A percentile compares a stretch with the other conserved stretches of the same genome.
Evolutionary conservation across 2,329 filamentous ascomycete genomes (phyloP).

Genomic region (Westerdykella aurantiaca): DNA sequence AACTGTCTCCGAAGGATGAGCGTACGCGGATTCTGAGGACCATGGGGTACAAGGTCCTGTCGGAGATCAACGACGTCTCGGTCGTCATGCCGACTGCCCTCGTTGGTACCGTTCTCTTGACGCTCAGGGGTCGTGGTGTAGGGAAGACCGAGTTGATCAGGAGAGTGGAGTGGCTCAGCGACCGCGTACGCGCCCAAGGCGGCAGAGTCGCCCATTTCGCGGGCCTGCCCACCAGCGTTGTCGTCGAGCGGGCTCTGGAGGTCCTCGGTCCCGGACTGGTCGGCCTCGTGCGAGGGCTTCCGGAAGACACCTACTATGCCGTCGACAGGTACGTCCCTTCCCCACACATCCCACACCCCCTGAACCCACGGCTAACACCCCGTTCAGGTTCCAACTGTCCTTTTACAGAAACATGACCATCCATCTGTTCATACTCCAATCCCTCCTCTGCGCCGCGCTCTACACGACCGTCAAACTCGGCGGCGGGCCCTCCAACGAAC

Average conservation of each 20-base stretch:
- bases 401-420: constrained; percentile 99
- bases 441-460: constrained; percentile 81
- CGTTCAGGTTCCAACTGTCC: constrained; percentile 71
- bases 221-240: constrained; percentile 67
- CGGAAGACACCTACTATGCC: constrained; percentile 89
- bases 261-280: constrained; percentile 88
- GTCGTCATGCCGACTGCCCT: constrained; percentile 98
- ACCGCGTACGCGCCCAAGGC: constrained; percentile 75
- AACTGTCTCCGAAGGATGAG: constrained; percentile 37
- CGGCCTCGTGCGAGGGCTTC: constrained; percentile 68
- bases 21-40: constrained; percentile 73
- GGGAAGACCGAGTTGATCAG: constrained; percentile 80
- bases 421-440: constrained; percentile 91
- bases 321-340: constrained; percentile 59
- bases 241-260: constrained; percentile 84
- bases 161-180: constrained; percentile 83
- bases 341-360: not conserved
- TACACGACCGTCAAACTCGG: constrained; percentile 88
- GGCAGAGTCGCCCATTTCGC: constrained; percentile 93
- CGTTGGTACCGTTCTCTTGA: constrained; percentile 88
- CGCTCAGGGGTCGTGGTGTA: constrained; percentile 83
- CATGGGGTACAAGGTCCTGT: constrained; percentile 84
- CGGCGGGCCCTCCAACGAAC: constrained; percentile 74
- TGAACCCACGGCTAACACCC: constrained; percentile 4
- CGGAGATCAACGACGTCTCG: constrained; percentile 91